Base-by-base conservation (phyloP, 2,329 filamentous ascomycete genomes). In the Raffaelea albimanens region DNA sequence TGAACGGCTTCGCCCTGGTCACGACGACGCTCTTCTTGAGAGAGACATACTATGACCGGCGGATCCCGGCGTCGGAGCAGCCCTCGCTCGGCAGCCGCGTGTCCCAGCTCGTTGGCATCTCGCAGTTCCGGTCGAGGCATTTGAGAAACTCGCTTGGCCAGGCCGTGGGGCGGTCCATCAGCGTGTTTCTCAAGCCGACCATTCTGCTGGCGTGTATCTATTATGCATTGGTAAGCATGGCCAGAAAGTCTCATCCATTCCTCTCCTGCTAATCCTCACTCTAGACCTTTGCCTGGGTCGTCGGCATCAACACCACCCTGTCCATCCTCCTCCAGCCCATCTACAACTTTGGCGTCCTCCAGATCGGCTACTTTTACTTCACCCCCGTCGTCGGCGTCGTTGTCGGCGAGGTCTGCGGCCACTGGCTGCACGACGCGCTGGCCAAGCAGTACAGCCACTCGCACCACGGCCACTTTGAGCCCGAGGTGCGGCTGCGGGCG, bases 361-460 rank as follows among this genome's bases (percentile, higher is more conserved):
- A 71, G 45, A 71, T 78, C 43, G 76, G 72, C 55, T 69, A 59
- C 59, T 76, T 80, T 56, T 80, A 81, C 61, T 79, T 81, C 57
- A 72, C 75, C 0, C 73, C 73, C 3, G 67, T 80, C 22, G 67
- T 78, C 1, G 76, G 69, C 3, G 69, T 72, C 3, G 57, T 76
- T 14, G 59, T 80, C 0, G 78, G 76, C 22, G 74, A 78, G 61
- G 47, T 71, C 0, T 58, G 63, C 4, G 76, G 77, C 5, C 77
- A 80, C 59, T 78, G 68, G 67, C 61, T 79, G 5, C 73, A 80
- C 58, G 76, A 80, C 52, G 50, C 62, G 3, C 56, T 77, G 9
- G 70, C 71, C 5, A 61, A 57, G 11, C 58, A 63, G 22, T 73
- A 72, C 52, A 69, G 73, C 29, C 58, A 59, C 8, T 58, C 60